These are phyloP conservation scores for Metschnikowia vanudenii DNA, from an alignment of 805 yeast species.

Conservation along the genomic window DNA sequence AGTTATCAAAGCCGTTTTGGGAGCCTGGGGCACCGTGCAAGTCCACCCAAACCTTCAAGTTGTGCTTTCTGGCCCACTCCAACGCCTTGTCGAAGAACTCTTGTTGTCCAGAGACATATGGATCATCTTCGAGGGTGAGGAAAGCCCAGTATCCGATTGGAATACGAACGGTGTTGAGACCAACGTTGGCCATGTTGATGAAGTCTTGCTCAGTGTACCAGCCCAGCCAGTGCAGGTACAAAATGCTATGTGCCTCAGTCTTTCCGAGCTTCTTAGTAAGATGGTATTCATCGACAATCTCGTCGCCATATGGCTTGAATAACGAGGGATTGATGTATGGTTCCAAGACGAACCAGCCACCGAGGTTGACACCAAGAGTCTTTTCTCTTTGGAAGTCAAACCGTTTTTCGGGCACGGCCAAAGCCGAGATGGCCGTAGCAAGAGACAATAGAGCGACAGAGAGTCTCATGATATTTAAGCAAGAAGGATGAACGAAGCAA, in stretches of 20 bases:
- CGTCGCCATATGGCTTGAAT: conserved; percentile 52
- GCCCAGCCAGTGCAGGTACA: conserved; percentile 72
- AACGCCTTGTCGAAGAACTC: conserved; percentile 72
- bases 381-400: conserved; percentile 38
- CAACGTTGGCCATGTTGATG: conserved; percentile 51
- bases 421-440: conserved; percentile 13
- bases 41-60: conserved; percentile 83
- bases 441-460: conserved; percentile 10
- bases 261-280: conserved; percentile 60
- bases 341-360: conserved; percentile 90
- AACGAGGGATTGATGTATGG: conserved; percentile 82
- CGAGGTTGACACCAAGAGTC: conserved; percentile 72
- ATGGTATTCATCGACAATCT: conserved; percentile 76
- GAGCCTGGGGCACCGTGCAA: conserved; percentile 97
- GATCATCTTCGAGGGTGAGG: conserved; percentile 58
- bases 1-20: conserved; percentile 94
- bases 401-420: conserved; percentile 14
- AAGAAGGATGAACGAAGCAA: neutral
- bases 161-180: conserved; percentile 82
- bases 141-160: conserved; percentile 98
- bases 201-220: conserved; percentile 79
- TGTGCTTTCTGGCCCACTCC: conserved; percentile 63
- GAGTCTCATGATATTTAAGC: conserved; percentile 8
- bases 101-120: conserved; percentile 83
- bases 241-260: conserved; percentile 44